Evolutionary conservation across 768 basidiomycete genomes (phyloP).

Genomic region (Leccinellum luteum): DNA sequence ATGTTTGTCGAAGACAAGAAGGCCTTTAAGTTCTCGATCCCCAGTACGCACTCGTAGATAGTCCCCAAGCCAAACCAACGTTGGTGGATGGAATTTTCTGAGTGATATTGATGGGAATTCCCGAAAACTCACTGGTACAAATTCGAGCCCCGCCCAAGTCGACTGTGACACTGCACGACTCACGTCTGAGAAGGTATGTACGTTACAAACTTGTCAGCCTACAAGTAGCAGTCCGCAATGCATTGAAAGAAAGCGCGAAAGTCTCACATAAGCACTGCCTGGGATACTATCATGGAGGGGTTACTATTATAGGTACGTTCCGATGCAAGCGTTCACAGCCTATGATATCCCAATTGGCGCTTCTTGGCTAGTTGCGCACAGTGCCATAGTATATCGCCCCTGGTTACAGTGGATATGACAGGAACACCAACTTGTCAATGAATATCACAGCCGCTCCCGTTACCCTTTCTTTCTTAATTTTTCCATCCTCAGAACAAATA

Average conservation of each 20-base stretch:
- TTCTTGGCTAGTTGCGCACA: not conserved
- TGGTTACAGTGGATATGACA: not conserved
- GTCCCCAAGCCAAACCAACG: not conserved
- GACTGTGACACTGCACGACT: not conserved
- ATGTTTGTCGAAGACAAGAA: too few relatives aligned
- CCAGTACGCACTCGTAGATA: too few relatives aligned
- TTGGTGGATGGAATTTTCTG: not conserved
- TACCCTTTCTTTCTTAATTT: not conserved
- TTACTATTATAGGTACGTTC: too few relatives aligned
- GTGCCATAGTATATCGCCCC: not conserved
- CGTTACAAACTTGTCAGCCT: too few relatives aligned
- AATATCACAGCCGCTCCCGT: not conserved
- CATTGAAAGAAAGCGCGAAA: too few relatives aligned
- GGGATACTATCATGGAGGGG: too few relatives aligned
- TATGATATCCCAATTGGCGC: too few relatives aligned
- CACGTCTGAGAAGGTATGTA: too few relatives aligned
- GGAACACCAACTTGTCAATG: not conserved
- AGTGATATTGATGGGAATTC: not conserved
- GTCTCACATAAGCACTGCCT: too few relatives aligned
- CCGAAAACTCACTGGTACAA: not conserved
- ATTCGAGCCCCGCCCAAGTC: not conserved
- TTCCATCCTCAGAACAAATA: not conserved
- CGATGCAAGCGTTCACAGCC: too few relatives aligned
- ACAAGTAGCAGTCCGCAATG: too few relatives aligned
- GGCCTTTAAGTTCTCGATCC: not conserved